Evolutionary conservation across 495 filamentous ascomycete species (phyloP).

Genomic region (Astrothelium subdiscretum): DNA sequence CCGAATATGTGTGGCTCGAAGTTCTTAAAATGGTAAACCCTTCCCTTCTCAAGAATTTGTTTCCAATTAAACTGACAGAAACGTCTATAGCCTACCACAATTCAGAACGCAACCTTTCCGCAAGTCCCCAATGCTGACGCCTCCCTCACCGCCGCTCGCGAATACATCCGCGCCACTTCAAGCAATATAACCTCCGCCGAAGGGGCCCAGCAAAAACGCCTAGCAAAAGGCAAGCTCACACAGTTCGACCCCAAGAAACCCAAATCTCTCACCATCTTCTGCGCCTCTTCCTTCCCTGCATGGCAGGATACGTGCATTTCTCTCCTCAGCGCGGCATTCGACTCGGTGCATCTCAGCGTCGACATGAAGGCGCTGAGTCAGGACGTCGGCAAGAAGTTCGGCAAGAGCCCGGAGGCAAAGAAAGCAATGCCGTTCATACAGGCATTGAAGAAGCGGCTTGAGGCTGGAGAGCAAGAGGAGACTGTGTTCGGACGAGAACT

Average conservation of each 20-base stretch:
- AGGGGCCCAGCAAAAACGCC: conserved; percentile 64
- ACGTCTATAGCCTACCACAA: conserved; percentile 38
- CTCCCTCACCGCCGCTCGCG: conserved; percentile 59
- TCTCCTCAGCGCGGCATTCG: conserved; percentile 57
- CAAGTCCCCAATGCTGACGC: conserved; percentile 48
- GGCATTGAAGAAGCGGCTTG: conserved; percentile 65
- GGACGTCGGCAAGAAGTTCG: conserved; percentile 46
- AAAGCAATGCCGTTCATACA: conserved; percentile 97
- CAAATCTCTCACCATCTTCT: conserved; percentile 84
- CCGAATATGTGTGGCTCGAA: conserved; percentile 87
- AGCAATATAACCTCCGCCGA: conserved; percentile 81
- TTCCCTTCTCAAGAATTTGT: not conserved
- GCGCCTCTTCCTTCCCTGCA: conserved; percentile 60
- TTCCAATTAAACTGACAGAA: not conserved
- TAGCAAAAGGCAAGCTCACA: conserved; percentile 74
- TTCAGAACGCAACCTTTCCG: conserved; percentile 75
- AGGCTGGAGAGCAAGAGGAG: conserved; percentile 43
- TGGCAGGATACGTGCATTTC: conserved; percentile 93
- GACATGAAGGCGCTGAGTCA: conserved; percentile 68
- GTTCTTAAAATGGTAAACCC: conserved; percentile 54
- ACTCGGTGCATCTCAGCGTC: conserved; percentile 39
- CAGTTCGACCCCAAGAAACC: conserved; percentile 78
- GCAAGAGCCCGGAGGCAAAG: conserved; percentile 75
- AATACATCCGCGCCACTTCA: conserved; percentile 65
- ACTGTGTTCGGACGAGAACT: conserved; percentile 71